phyloP scores from a whole-genome alignment of 2,329 filamentous ascomycete species.

The Sporothrix variecibatus region DNA sequence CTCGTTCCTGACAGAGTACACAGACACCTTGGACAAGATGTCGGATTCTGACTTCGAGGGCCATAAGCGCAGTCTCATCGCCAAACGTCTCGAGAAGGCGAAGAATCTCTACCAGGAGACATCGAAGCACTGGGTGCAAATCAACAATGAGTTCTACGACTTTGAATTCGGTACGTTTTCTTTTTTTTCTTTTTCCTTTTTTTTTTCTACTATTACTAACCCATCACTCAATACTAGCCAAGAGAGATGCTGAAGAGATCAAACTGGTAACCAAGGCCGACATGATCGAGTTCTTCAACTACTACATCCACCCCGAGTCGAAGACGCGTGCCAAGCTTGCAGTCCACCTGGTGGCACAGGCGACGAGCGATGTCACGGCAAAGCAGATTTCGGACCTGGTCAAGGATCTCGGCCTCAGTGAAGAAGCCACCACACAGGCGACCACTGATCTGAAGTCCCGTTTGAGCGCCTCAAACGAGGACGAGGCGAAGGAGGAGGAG shows the following conservation, averaged over 20 bases:
- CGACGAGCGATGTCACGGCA: constrained; percentile 48
- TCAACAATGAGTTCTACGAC: constrained; percentile 83
- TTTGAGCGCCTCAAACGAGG: constrained; percentile 42
- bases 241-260: constrained; percentile 74
- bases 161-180: constrained; percentile 77
- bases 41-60: constrained; percentile 80
- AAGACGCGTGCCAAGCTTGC: constrained; percentile 75
- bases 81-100: constrained; percentile 83
- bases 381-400: constrained; percentile 47
- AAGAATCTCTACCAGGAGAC: constrained; percentile 91
- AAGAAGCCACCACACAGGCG: constrained; percentile 37
- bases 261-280: constrained; percentile 75
- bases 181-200: constrained; percentile 36
- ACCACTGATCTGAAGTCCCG: constrained; percentile 40
- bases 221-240: constrained; percentile 50
- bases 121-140: constrained; percentile 78
- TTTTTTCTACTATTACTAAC: neutral
- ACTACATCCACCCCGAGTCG: constrained; percentile 75
- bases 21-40: constrained; percentile 71
- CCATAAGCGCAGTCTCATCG: constrained; percentile 86
- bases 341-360: constrained; percentile 79
- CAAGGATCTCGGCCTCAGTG: constrained; percentile 40
- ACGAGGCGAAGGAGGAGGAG: constrained; percentile 52
- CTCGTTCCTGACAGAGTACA: constrained; percentile 72
- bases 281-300: constrained; percentile 75